Conservation (phyloP, 345 rosid genomes). For the Aquilaria yunnanensis region DNA sequence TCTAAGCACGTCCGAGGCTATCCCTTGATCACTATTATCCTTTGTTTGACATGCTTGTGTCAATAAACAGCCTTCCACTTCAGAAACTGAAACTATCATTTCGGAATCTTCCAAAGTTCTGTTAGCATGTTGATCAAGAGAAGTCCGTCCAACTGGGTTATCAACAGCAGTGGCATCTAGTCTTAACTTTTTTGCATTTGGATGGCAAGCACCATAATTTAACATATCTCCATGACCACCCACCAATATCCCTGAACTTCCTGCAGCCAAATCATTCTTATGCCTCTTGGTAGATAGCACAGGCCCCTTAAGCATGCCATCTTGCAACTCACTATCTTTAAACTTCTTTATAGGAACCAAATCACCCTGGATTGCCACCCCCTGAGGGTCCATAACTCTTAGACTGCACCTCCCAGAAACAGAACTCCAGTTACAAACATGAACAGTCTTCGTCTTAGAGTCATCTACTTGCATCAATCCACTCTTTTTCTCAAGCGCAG, state of each 20-base stretch:
- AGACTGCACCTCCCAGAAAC: slow-evolving; percentile 3
- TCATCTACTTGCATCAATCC: slow-evolving; percentile 24
- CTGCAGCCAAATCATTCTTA: slow-evolving; percentile 17
- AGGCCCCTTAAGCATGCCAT: slow-evolving; percentile 3
- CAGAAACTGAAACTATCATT: slow-evolving; percentile 5
- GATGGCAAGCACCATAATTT: slow-evolving; percentile 8
- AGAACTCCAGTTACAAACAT: slow-evolving; percentile 10
- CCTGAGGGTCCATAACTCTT: slow-evolving; percentile 5
- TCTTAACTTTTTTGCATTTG: slow-evolving; percentile 32
- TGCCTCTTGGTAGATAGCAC: slow-evolving; percentile 25
- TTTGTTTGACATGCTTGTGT: slow-evolving; percentile 15
- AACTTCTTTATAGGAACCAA: slow-evolving; percentile 13
- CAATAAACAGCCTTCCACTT: slow-evolving; percentile 10
- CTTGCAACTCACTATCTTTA: slow-evolving; percentile 17
- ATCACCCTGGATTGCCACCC: slow-evolving; percentile 15
- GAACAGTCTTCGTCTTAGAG: not conserved
- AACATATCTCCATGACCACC: slow-evolving; percentile 8
- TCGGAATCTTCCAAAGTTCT: slow-evolving; percentile 9
- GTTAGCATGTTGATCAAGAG: slow-evolving; percentile 1
- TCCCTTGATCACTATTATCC: slow-evolving; percentile 13
- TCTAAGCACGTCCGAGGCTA: slow-evolving; percentile 10
- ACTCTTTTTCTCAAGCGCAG: slow-evolving; percentile 28
- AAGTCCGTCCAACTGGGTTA: slow-evolving; percentile 8
- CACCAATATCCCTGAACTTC: slow-evolving; percentile 7
- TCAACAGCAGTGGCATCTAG: slow-evolving; percentile 7